A percentile compares a stretch with the other conserved stretches of the same genome.
These are phyloP conservation scores for Volvox carteri DNA, from an alignment of 163 green algal genomes.

Conservation along the genomic window DNA sequence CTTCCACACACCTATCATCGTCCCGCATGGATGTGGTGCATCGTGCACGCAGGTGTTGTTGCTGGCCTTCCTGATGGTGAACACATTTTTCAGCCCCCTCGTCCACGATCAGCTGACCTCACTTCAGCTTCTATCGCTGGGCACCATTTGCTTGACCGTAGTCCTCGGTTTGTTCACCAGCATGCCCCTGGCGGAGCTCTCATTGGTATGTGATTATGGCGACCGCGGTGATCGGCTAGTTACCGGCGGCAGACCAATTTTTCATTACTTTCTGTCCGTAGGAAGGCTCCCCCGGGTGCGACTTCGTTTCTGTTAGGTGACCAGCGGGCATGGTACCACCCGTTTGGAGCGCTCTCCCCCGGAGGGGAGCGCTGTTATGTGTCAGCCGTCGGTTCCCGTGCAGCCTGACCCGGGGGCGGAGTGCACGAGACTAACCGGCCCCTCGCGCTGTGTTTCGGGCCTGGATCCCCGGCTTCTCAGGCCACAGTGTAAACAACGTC, in stretches of 20 bases:
- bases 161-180: slow-evolving; percentile 33
- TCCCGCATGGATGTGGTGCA: background rate
- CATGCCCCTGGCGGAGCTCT: background rate
- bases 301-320: background rate
- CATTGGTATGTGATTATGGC: background rate
- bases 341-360: background rate
- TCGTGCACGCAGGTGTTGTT: slow-evolving; percentile 7
- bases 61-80: slow-evolving; percentile 25
- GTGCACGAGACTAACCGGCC: too few species aligned
- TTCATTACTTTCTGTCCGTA: too few species aligned
- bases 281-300: too few species aligned
- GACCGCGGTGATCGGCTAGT: background rate
- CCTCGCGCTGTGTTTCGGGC: too few species aligned
- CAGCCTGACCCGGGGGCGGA: too few species aligned
- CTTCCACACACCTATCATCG: background rate
- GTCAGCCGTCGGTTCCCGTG: too few species aligned
- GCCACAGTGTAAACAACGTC: too few species aligned
- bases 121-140: slow-evolving; percentile 21
- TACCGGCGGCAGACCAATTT: background rate
- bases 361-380: too few species aligned
- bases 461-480: too few species aligned
- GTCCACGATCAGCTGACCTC: background rate
- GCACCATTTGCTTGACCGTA: slow-evolving; percentile 38
- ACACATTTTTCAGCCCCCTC: slow-evolving; percentile 27
- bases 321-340: background rate